These are phyloP conservation scores for Teratosphaeria zuluensis DNA, from an alignment of 2,329 filamentous ascomycete genomes.

Conservation along the genomic window DNA sequence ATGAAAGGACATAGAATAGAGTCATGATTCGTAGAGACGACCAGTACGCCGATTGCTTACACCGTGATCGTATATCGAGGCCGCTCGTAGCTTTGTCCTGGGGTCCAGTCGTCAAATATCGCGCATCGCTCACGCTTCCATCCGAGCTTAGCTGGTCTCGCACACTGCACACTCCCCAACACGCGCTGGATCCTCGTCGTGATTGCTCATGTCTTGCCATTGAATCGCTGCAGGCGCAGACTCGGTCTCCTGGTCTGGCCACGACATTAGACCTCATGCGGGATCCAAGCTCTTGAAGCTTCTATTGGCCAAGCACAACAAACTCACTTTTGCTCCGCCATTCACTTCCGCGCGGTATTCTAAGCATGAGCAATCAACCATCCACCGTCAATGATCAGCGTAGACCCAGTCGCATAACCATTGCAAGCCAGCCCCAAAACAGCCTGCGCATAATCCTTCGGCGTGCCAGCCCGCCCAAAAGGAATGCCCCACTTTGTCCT, in stretches of 20 bases:
- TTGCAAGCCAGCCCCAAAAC: constrained; percentile 45
- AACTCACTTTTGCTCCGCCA: background rate
- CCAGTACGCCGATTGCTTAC: no score
- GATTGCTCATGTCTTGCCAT: background rate
- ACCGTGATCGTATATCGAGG: no score
- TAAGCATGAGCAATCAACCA: constrained; percentile 35
- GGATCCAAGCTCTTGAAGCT: background rate
- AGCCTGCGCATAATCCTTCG: constrained; percentile 43
- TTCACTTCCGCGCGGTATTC: background rate
- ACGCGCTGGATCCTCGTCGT: background rate
- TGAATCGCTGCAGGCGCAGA: background rate
- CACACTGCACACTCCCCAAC: no score
- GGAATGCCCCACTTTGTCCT: constrained; percentile 26
- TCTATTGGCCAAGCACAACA: background rate
- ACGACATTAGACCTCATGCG: background rate
- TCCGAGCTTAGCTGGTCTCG: no score
- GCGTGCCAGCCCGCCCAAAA: constrained; percentile 30
- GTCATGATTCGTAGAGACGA: no score
- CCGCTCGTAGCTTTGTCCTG: no score
- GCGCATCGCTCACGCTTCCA: background rate
- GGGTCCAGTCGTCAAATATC: no score
- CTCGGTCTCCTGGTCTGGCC: no score
- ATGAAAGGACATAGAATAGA: no score
- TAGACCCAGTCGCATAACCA: constrained; percentile 54
- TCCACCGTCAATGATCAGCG: constrained; percentile 55